Base-by-base conservation (phyloP, 495 filamentous ascomycete genomes). In the Hyaloscypha variabilis region DNA sequence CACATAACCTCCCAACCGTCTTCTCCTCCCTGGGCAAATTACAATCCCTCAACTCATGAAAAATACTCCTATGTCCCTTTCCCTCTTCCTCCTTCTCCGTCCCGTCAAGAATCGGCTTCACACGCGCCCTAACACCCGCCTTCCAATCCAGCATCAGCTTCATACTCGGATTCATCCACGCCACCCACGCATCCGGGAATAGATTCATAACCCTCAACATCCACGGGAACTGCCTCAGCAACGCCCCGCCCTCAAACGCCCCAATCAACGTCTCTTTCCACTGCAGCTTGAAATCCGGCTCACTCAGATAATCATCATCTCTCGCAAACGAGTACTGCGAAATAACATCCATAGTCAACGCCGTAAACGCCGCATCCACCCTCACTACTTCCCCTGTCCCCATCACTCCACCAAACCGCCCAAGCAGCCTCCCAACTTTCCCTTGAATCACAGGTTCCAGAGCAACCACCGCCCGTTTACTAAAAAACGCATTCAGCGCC, bases 401-500 rank as follows among this genome's bases (percentile, higher is more conserved):
- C n/a, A 17, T 11, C 21, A 58, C 34, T 19, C 28, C 36, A 10
- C 53, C 14, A 21, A 59, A 29, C 3, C 53, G 36, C 3, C 8
- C 23, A 25, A 57, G 29, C 8, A 70, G 30, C 23, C 76, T 72
- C 19, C 77, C 71, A 1, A 84, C 73, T 10, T 78, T 74, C 0
- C 77, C 75, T 25, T 79, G 69, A 5, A 88, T 78, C 6, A 78
- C 64, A 3, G 80, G 80, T 36, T 83, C 76, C 0, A 87, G 63
- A 8, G 64, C 65, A 0, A 56, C 36, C 17, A 86, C 73, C 23
- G 77, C 76, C 10, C 66, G 67, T 42, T 79, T 86, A 13, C 82
- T 85, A 67, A 85, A 85, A 69, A 79, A 83, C n/a, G 74, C 76
- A 59, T 69, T 77, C 30, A 84, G 58, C 1, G 78, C 72, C n/a